These are phyloP conservation scores for Panicum hallii DNA, from an alignment of 202 grass and related monocot genomes.

Conservation along the genomic window DNA sequence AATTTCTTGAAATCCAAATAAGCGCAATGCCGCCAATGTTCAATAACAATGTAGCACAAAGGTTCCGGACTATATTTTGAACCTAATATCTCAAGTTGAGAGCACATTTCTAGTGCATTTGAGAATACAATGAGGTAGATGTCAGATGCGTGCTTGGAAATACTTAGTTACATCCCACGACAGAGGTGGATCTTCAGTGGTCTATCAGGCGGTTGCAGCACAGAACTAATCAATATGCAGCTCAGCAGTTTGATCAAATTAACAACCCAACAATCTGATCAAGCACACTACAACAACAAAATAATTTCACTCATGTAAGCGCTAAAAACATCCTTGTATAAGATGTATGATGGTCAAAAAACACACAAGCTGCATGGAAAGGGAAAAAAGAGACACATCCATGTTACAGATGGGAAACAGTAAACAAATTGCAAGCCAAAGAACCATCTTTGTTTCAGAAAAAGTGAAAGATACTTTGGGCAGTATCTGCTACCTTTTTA, in stretches of 20 bases:
- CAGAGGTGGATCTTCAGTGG: not conserved
- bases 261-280: not conserved
- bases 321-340: not conserved
- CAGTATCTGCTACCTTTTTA: conserved; percentile 60
- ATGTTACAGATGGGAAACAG: not conserved
- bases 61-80: not conserved
- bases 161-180: not conserved
- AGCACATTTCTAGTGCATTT: not conserved
- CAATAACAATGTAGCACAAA: not conserved
- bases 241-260: not conserved
- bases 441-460: not conserved
- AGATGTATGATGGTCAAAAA: not conserved
- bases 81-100: not conserved
- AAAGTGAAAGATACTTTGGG: not conserved
- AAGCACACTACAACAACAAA: not conserved
- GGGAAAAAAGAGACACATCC: not conserved
- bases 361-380: no score
- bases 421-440: not conserved
- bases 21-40: not conserved
- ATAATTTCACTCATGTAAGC: not conserved
- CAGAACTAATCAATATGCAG: not conserved
- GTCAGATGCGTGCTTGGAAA: not conserved
- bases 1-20: not conserved
- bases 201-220: not conserved
- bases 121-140: conserved; percentile 8